phyloP scores from a whole-genome alignment of 768 basidiomycete genomes.

The Gloeophyllum trabeum region DNA sequence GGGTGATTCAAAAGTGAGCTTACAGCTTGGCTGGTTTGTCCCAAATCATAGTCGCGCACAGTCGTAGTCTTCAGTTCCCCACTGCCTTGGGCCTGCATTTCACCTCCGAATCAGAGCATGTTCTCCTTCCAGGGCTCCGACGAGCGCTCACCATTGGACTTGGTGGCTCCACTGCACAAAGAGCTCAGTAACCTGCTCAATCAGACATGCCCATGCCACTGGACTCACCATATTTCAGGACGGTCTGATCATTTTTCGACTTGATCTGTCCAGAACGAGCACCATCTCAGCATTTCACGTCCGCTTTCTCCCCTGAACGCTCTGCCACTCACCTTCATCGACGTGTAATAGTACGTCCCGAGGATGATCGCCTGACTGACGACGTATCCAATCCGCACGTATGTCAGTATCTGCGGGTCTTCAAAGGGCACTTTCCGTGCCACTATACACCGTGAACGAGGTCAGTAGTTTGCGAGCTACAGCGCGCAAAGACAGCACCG shows the following conservation, averaged over 20 bases:
- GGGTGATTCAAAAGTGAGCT: too few species aligned
- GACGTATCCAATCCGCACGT: slow-evolving; percentile 80
- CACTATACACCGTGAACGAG: slow-evolving; percentile 46
- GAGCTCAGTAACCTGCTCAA: slow-evolving; percentile 6
- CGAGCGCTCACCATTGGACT: slow-evolving; percentile 57
- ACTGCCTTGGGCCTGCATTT: slow-evolving; percentile 48
- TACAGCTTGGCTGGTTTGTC: slow-evolving; percentile 76
- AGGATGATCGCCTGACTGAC: slow-evolving; percentile 61
- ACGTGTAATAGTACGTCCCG: slow-evolving; percentile 71
- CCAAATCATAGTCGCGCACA: slow-evolving; percentile 86
- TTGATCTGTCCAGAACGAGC: too few species aligned
- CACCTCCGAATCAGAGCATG: too few species aligned
- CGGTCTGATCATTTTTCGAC: slow-evolving; percentile 90
- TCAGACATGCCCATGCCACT: not conserved
- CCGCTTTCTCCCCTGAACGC: too few species aligned
- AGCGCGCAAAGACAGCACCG: slow-evolving; percentile 7
- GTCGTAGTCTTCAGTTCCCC: slow-evolving; percentile 84
- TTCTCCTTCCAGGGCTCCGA: too few species aligned
- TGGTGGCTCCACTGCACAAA: slow-evolving; percentile 54
- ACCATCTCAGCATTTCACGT: too few species aligned
- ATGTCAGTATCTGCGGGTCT: slow-evolving; percentile 69
- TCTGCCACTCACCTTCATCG: slow-evolving; percentile 52
- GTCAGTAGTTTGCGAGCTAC: not conserved
- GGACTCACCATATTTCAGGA: slow-evolving; percentile 83
- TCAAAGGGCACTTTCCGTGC: slow-evolving; percentile 89